phyloP scores from a whole-genome alignment of 805 yeast genomes.

The Brettanomyces custersianus region DNA sequence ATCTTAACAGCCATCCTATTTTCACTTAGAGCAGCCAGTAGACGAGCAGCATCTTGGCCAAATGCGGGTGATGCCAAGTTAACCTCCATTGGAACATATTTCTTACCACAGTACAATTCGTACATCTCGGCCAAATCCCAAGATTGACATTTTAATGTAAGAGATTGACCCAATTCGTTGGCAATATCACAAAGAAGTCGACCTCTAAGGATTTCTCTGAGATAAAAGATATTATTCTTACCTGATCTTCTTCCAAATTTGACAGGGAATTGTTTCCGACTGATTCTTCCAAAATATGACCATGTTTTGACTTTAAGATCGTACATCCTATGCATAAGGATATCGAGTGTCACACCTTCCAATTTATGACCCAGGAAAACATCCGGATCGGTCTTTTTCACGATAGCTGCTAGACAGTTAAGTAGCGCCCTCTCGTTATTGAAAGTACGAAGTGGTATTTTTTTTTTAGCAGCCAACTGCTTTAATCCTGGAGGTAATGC shows the following conservation, averaged over 20 bases:
- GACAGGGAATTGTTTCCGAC: constrained; percentile 70
- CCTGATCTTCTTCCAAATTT: constrained; percentile 49
- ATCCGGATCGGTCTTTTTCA: constrained; percentile 81
- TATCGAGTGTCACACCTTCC: constrained; percentile 70
- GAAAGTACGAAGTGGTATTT: constrained; percentile 45
- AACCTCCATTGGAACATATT: constrained; percentile 56
- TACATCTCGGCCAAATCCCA: constrained; percentile 94
- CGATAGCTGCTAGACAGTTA: constrained; percentile 61
- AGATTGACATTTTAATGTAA: constrained; percentile 84
- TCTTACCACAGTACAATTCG: constrained; percentile 61
- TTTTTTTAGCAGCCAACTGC: constrained; percentile 46
- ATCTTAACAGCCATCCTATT: constrained; percentile 57
- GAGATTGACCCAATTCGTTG: constrained; percentile 89
- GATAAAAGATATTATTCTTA: constrained; percentile 36
- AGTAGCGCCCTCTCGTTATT: constrained; percentile 69
- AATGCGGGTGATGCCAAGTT: constrained; percentile 61
- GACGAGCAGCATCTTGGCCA: constrained; percentile 55
- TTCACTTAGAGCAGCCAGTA: constrained; percentile 64
- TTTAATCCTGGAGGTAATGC: constrained; percentile 72
- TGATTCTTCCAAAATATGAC: constrained; percentile 77
- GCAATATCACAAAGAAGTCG: constrained; percentile 86
- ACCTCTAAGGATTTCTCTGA: constrained; percentile 73
- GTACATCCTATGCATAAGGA: constrained; percentile 71
- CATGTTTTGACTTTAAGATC: constrained; percentile 68
- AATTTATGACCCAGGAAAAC: constrained; percentile 80